Base-by-base conservation (phyloP, 768 basidiomycete species). In the Calocera cornea region DNA sequence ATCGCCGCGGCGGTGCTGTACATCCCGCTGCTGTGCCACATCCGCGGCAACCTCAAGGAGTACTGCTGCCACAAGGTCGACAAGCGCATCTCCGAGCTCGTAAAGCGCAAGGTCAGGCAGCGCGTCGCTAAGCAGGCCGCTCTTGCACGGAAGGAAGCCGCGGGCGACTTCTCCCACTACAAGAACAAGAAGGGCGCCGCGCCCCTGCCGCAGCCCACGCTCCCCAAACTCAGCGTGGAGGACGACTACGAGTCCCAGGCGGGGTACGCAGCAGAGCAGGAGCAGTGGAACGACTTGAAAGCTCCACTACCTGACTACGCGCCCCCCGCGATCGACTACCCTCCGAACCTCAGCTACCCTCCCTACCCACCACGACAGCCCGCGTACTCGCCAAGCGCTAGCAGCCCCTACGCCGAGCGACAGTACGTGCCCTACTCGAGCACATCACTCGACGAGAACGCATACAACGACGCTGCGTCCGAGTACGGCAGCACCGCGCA, bases 11-110 rank as follows among this genome's bases (percentile, higher is more conserved):
- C 86, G 16, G 77, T 97, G 66, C 87, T 86, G 74, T 99, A 99
- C 72, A 81, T 98, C 69, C 97, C 97, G n/a, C 82, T 98, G 54
- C 83, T 99, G 31, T 88, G 89, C 75, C 92, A 95, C 74, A 98
- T 99, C 72, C 90, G 90, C 74, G 97, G 95, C 22, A 99, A 99
- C 77, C 79, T 99, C 65, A 99, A 99, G 87, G 95, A 99, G 82
- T 97, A 97, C 78, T 92, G 91, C 77, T 97, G 95, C 76, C 92
- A 98, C 81, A 97, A 97, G 77, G 92, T 97, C 64, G 95, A 99
- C 80, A 97, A 97, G 91, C 93, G 95, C 70, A 97, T 98, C 72
- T 84, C 87, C 68, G 90, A 88, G 74, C 87, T 97, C 68, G 92
- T 98, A 81, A 94, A 91, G 78, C 88, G 90, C 70, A 88, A 89